Percentiles rank a stretch among this genome's conserved stretches.
phyloP scores from a whole-genome alignment of 345 rosid genomes.

The Syzygium oleosum region DNA sequence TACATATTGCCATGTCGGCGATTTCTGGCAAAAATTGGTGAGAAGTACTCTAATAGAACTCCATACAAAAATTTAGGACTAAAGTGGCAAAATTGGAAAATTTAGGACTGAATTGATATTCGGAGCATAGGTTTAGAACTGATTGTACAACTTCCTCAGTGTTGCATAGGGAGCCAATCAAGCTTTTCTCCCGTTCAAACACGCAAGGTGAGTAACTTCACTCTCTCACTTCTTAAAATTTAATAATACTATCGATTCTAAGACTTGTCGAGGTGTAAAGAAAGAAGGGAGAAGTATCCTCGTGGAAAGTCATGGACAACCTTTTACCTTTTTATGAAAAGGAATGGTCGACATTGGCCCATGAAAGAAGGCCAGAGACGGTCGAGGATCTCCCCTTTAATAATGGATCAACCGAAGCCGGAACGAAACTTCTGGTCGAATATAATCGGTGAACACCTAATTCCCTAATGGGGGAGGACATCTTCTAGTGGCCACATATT shows the following conservation, averaged over 20 bases:
- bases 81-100: neutral
- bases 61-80: accelerated
- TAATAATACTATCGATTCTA: neutral
- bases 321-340: neutral
- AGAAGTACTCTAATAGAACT: neutral
- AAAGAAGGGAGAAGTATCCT: neutral
- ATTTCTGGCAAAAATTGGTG: neutral
- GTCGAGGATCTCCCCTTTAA: neutral
- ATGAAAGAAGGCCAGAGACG: neutral
- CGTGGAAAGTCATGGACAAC: neutral
- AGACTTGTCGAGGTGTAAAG: neutral
- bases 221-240: neutral
- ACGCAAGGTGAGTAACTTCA: neutral
- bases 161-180: too few relatives aligned
- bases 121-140: neutral
- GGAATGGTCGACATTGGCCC: neutral
- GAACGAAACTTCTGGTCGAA: neutral
- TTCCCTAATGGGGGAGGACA: neutral
- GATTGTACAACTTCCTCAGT: neutral
- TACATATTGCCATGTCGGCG: accelerated
- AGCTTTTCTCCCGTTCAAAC: neutral
- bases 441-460: neutral
- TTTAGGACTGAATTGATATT: neutral
- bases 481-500: neutral
- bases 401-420: neutral